Conservation (phyloP, 352 stramenopile genomes). For the Globisporangium cederbergense region DNA sequence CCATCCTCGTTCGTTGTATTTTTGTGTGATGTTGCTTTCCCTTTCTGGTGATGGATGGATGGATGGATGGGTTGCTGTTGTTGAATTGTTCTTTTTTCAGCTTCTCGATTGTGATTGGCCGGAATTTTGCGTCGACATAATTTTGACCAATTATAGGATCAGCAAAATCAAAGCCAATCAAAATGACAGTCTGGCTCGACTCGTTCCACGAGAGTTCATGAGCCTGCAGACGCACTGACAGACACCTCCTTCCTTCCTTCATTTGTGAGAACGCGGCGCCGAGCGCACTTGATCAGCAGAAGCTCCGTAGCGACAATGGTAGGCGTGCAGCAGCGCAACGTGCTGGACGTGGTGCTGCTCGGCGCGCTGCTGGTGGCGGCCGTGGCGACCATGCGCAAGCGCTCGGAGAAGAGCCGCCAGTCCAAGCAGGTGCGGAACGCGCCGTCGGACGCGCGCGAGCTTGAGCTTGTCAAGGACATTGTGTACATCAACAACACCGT, state of each 20-base stretch:
- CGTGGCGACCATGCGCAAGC: slow-evolving; percentile 39
- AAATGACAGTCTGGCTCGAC: neutral
- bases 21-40: neutral
- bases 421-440: slow-evolving; percentile 42
- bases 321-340: slow-evolving; percentile 25
- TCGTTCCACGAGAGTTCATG: too few relatives aligned
- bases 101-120: neutral
- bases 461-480: slow-evolving; percentile 81
- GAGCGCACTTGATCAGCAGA: neutral
- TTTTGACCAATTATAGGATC: neutral
- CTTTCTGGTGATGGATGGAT: neutral
- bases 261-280: neutral
- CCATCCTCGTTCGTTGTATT: neutral
- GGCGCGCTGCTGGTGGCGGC: slow-evolving; percentile 44
- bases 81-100: slow-evolving; percentile 5
- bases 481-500: slow-evolving; percentile 82
- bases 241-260: neutral
- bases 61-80: neutral
- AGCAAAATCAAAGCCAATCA: slow-evolving; percentile 7
- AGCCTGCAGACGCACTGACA: neutral
- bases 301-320: slow-evolving; percentile 27
- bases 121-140: neutral
- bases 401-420: slow-evolving; percentile 38
- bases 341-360: slow-evolving; percentile 45
- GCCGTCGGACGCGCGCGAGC: slow-evolving; percentile 51